A percentile compares a stretch with the other conserved stretches of the same genome.
These are phyloP conservation scores for Cryptococcus floricola DNA, from an alignment of 1,284 basidiomycete genomes.

Conservation along the genomic window DNA sequence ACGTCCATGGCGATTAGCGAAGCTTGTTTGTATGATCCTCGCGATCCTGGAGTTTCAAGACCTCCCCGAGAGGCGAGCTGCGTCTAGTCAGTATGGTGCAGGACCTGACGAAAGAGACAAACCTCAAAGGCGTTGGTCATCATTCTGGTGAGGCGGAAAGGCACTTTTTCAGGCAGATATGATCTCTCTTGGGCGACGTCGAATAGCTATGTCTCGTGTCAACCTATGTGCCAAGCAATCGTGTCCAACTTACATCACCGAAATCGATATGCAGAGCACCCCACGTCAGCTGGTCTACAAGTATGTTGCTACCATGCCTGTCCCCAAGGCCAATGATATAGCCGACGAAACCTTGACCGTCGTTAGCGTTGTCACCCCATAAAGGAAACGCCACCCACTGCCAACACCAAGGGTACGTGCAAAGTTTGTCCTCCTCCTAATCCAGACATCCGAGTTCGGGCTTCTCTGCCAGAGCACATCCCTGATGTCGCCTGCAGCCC, in stretches of 20 bases:
- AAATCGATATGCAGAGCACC: slow-evolving; percentile 46
- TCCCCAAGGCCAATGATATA: slow-evolving; percentile 45
- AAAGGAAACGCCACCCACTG: slow-evolving; percentile 18
- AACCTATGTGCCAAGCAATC: not conserved
- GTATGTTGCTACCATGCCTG: slow-evolving; percentile 42
- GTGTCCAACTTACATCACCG: slow-evolving; percentile 35
- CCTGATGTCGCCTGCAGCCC: slow-evolving; percentile 32
- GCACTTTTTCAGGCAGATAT: slow-evolving; percentile 40
- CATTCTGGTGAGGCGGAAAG: slow-evolving; percentile 44
- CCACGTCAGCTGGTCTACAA: slow-evolving; percentile 44
- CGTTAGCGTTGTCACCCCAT: not conserved
- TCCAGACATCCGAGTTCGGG: slow-evolving; percentile 39
- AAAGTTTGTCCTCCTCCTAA: slow-evolving; percentile 42
- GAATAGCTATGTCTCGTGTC: slow-evolving; percentile 25
- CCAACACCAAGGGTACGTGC: slow-evolving; percentile 41
- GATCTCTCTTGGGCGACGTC: slow-evolving; percentile 33
- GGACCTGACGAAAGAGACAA: not conserved
- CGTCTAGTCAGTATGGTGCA: not conserved
- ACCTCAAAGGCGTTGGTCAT: slow-evolving; percentile 46
- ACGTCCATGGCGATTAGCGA: slow-evolving; percentile 36
- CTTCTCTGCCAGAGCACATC: slow-evolving; percentile 43
- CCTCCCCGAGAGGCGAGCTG: slow-evolving; percentile 34
- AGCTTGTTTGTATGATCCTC: slow-evolving; percentile 41
- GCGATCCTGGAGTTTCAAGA: slow-evolving; percentile 28
- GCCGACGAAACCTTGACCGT: slow-evolving; percentile 33